Evolutionary conservation across 495 filamentous ascomycete species (phyloP), one percentile per base, ranked within the genome.

Genomic region (Neurospora africana): DNA sequence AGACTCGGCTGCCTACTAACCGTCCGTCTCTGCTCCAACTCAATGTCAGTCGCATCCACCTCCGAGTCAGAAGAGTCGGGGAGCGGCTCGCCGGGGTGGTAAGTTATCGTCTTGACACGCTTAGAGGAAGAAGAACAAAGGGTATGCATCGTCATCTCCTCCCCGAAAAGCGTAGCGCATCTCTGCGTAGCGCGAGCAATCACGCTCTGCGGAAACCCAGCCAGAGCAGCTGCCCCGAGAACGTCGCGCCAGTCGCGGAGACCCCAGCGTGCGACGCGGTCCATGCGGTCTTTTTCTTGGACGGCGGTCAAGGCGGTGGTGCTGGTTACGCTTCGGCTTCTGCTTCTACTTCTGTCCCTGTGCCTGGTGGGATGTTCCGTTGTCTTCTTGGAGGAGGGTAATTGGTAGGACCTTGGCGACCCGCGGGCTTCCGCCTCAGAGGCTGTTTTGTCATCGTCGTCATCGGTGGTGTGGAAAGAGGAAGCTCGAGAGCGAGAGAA

Each of bases 231-330:
- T 1, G 92, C 81, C 10, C 91, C 91, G 38, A 96, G 78, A 2
- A 95, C 86, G 70, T 94, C 91, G 58, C 90, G 90, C 93, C 93
- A 97, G 79, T 95, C 91, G 3, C 92, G 87, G 6, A 89, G 80
- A 4, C 81, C 72, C 85, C 71, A 86, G 73, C 44, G 75, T 71
- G 15, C 30, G 37, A 78, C 71, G 58, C 37, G 79, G 8, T 65
- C 72, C 30, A 73, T 43, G 15, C 37, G 53, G 36, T 70, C 35
- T 37, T 65, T 44, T 65, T 15, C 35, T 58, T n/a, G 72, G 23
- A 8, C 33, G 23, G 21, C 36, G 70, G 17, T 37, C 23, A 40
- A 36, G 67, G 61, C 65, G 33, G n/a, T 43, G 2, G 53, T 69
- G 47, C 44, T 33, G 61, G 17, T 61, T 65, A 36, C 65, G 30